Evolutionary conservation across 1,284 basidiomycete genomes (phyloP).

Genomic region (Pseudozyma hubeiensis): DNA sequence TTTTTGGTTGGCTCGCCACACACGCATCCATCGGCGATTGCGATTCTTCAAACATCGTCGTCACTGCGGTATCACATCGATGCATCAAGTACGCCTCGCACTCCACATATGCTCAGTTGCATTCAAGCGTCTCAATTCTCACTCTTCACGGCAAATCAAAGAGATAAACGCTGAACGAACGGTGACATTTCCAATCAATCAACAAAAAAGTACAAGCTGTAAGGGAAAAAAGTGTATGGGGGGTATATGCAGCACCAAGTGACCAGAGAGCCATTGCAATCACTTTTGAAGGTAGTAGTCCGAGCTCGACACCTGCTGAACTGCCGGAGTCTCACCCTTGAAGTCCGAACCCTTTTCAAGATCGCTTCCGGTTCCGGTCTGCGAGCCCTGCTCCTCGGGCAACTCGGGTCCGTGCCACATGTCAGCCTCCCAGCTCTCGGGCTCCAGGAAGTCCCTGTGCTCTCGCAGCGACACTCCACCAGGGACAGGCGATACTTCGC

Average conservation of each 20-base stretch:
- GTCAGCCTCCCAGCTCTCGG: conserved; percentile 49
- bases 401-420: conserved; percentile 23
- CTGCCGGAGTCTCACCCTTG: conserved; percentile 3
- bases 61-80: too few relatives aligned
- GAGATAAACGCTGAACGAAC: not conserved
- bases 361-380: conserved; percentile 9
- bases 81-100: too few relatives aligned
- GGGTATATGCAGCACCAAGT: too few relatives aligned
- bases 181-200: too few relatives aligned
- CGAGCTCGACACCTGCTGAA: conserved; percentile 12
- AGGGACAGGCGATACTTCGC: conserved; percentile 42
- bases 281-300: conserved; percentile 50
- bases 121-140: too few relatives aligned
- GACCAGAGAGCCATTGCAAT: not conserved
- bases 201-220: not conserved
- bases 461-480: conserved; percentile 25
- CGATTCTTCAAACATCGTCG: too few relatives aligned
- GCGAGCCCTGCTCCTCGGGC: not conserved
- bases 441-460: conserved; percentile 42
- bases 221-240: too few relatives aligned
- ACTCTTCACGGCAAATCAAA: not conserved
- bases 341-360: conserved; percentile 29
- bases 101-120: too few relatives aligned
- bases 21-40: too few relatives aligned
- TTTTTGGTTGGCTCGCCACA: not conserved